Evolutionary conservation across 176 grass and related monocot species (phyloP).

Genomic region (Musa troglodytarum): DNA sequence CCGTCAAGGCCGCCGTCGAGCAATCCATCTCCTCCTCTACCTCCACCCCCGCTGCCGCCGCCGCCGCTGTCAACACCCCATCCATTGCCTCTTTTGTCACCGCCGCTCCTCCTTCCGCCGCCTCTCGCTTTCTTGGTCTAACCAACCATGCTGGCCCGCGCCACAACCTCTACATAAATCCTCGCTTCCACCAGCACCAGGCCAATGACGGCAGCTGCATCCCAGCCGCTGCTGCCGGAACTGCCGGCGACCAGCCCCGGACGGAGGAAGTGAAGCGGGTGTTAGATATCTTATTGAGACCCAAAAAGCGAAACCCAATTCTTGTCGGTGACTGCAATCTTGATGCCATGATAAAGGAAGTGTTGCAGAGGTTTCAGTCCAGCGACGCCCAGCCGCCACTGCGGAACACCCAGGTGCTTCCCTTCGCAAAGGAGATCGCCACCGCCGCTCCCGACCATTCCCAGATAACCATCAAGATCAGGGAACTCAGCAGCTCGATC

Average conservation of each 20-base stretch:
- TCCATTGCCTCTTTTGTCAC: not conserved
- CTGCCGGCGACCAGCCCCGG: not conserved
- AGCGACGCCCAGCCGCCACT: not conserved
- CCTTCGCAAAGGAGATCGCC: not conserved
- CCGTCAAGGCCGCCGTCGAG: conserved; percentile 24
- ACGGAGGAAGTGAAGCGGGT: conserved; percentile 6
- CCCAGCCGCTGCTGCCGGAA: not conserved
- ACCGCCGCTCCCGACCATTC: not conserved
- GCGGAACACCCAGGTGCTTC: not conserved
- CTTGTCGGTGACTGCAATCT: conserved; percentile 13
- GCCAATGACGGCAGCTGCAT: not conserved
- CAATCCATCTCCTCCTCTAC: conserved; percentile 2
- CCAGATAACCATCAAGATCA: conserved; percentile 7
- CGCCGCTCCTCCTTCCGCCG: not conserved
- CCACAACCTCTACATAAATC: conserved; percentile 15
- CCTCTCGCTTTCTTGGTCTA: not conserved
- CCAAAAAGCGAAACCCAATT: conserved; percentile 19
- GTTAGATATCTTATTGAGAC: conserved; percentile 5
- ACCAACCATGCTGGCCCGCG: too few species aligned
- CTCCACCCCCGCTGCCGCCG: not conserved
- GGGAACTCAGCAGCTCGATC: conserved; percentile 4
- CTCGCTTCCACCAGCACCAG: conserved; percentile 14
- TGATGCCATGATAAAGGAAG: not conserved
- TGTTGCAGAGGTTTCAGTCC: conserved; percentile 7
- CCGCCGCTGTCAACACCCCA: not conserved